Conservation (phyloP, 306 rosid genomes). For the Trifolium fragiferum region DNA sequence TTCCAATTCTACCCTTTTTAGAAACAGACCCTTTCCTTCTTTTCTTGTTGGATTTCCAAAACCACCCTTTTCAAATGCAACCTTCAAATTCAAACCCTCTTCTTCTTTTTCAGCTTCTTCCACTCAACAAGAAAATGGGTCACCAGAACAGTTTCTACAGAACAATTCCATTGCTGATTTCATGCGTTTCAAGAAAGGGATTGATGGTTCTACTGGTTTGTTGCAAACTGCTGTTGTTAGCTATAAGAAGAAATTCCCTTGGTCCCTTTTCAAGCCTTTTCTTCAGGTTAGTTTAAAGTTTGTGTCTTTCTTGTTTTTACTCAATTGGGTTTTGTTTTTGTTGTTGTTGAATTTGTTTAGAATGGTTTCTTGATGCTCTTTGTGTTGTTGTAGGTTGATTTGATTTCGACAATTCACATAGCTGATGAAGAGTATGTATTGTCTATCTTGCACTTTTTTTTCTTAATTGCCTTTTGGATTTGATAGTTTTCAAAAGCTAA, state of each 20-base stretch:
- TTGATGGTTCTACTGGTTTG: slow-evolving; percentile 60
- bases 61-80: slow-evolving; percentile 32
- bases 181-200: slow-evolving; percentile 78
- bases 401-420: slow-evolving; percentile 96
- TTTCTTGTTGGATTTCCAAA: slow-evolving; percentile 39
- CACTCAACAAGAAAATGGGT: slow-evolving; percentile 56
- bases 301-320: slow-evolving; percentile 23
- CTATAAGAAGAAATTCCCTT: slow-evolving; percentile 82
- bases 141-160: slow-evolving; percentile 64
- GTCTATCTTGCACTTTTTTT: slow-evolving; percentile 27
- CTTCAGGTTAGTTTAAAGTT: slow-evolving; percentile 60
- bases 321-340: slow-evolving; percentile 22
- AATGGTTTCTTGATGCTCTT: not conserved
- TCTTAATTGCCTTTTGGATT: not conserved
- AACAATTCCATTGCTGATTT: slow-evolving; percentile 84
- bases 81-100: slow-evolving; percentile 38
- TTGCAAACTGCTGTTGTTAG: slow-evolving; percentile 88
- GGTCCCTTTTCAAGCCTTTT: slow-evolving; percentile 80
- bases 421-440: slow-evolving; percentile 87
- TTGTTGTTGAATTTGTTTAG: not conserved
- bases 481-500: slow-evolving; percentile 24
- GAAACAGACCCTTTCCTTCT: slow-evolving; percentile 44
- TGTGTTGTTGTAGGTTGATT: slow-evolving; percentile 77
- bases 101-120: slow-evolving; percentile 35
- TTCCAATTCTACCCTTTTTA: slow-evolving; percentile 24